These are phyloP conservation scores for Jaltomata sinuosa DNA, from an alignment of 257 asterid genomes.

Conservation along the genomic window DNA sequence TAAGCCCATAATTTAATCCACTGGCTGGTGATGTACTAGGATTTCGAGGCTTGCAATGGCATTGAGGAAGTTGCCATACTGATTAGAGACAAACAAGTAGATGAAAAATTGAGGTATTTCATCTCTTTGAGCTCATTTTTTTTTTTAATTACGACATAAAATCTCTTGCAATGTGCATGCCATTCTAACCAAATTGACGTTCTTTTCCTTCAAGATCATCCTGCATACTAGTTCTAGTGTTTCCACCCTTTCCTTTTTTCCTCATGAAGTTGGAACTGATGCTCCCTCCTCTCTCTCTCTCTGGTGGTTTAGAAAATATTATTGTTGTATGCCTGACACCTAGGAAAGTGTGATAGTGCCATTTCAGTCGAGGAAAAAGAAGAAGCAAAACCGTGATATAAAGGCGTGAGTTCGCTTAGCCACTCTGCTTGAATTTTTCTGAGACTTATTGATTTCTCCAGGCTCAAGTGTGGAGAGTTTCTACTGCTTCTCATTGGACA, in stretches of 20 bases:
- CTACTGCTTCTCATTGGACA: conserved; percentile 85
- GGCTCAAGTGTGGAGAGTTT: conserved; percentile 95
- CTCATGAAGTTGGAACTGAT: neutral
- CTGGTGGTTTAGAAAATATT: neutral
- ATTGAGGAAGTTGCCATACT: conserved; percentile 84
- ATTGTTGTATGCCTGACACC: neutral
- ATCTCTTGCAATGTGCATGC: neutral
- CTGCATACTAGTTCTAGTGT: neutral
- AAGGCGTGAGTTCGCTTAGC: neutral
- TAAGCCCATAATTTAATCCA: neutral
- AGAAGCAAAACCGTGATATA: neutral
- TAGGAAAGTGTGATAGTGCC: neutral
- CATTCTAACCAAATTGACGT: neutral
- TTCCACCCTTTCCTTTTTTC: neutral
- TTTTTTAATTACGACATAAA: neutral
- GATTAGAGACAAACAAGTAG: conserved; percentile 67
- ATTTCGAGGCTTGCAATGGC: conserved; percentile 87
- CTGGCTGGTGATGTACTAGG: conserved; percentile 33
- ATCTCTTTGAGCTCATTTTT: neutral
- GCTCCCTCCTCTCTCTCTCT: neutral
- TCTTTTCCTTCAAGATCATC: neutral
- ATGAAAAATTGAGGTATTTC: conserved; percentile 65
- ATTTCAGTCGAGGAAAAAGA: neutral
- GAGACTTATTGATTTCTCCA: conserved; percentile 13
- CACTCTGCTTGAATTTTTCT: neutral